A percentile compares a stretch with the other conserved stretches of the same genome.
These are phyloP conservation scores for Ophiorrhiza pumila DNA, from an alignment of 257 asterid species.

Conservation along the genomic window DNA sequence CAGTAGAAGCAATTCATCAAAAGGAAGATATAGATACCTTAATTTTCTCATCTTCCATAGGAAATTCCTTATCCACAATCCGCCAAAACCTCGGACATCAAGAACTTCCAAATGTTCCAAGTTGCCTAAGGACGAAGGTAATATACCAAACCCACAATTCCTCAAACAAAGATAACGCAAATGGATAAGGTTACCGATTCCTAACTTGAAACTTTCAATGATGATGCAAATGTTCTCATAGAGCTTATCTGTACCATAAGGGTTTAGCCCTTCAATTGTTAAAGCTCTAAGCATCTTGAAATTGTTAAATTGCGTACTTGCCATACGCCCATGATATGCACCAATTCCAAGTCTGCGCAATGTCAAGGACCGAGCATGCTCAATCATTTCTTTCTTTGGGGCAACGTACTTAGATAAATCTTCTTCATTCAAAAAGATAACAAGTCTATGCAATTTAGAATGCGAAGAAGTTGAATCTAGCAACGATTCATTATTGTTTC, in stretches of 20 bases:
- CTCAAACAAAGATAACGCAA: neutral
- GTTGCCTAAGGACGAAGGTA: neutral
- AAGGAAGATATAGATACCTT: slow-evolving; percentile 3
- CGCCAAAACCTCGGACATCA: neutral
- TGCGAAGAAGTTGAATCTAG: too few species aligned
- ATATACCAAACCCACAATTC: too few species aligned
- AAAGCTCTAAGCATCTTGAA: slow-evolving; percentile 1
- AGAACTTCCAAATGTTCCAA: neutral
- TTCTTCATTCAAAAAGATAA: neutral
- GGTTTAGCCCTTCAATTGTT: too few species aligned
- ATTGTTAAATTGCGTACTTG: neutral
- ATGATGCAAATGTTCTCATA: too few species aligned
- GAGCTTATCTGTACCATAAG: too few species aligned
- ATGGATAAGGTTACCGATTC: neutral
- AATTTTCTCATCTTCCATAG: neutral
- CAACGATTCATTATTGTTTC: neutral
- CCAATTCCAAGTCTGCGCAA: neutral
- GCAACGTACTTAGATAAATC: neutral
- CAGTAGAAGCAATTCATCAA: too few species aligned
- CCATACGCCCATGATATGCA: too few species aligned
- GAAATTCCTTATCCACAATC: neutral
- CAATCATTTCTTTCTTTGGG: neutral
- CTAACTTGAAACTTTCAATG: too few species aligned
- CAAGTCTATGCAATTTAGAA: neutral
- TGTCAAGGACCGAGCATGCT: neutral